Base-by-base conservation (phyloP, 2,329 filamentous ascomycete genomes). In the Monilinia fructigena region DNA sequence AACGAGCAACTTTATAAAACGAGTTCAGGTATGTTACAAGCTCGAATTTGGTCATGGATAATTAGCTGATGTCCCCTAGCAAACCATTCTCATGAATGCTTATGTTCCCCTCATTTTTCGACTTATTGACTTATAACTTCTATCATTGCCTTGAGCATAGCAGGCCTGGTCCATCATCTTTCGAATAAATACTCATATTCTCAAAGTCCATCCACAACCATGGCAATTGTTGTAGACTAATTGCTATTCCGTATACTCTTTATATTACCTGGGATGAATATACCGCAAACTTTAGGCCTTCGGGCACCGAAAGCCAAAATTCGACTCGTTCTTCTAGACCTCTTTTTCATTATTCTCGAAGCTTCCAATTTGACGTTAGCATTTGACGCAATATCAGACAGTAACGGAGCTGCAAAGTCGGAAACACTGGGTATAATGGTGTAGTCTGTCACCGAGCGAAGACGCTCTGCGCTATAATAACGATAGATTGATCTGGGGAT, bases 191-290 rank as follows among this genome's bases (percentile, higher is more conserved):
- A 74, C 74, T 67, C 77, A 75, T 77, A 80, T 40, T 78, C 82
- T 2, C 88, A 92, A 76, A 87, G 85, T 40, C 86, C 89, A 50
- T 96, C 95, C 62, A 90, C 92, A 10, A 85, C 93, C 67, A 93
- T 98, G 80, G 94, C 94, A 40, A 89, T 98, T 64, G 86, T 92
- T 47, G 91, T 99, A 50, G 94, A 98, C 78, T 89, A 8, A 84
- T 98, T 18, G 94, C 95, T 3, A 84, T 98, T 67, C 87, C 94
- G 3, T 99, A 98, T 78, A 89, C 96, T 65, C 80, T 91, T 59
- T 98, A 97, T 79, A 95, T 98, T 80, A 96, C 93, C 31, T 96
- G 89, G 80, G 95, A 99, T 76, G 95, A 99, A 79, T 98, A 97
- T 79, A 95, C 92, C 6, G 92, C 40, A 96, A 96, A 76, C 95